Conservation (phyloP, 768 basidiomycete genomes). For the Lactifluus echinatus region DNA sequence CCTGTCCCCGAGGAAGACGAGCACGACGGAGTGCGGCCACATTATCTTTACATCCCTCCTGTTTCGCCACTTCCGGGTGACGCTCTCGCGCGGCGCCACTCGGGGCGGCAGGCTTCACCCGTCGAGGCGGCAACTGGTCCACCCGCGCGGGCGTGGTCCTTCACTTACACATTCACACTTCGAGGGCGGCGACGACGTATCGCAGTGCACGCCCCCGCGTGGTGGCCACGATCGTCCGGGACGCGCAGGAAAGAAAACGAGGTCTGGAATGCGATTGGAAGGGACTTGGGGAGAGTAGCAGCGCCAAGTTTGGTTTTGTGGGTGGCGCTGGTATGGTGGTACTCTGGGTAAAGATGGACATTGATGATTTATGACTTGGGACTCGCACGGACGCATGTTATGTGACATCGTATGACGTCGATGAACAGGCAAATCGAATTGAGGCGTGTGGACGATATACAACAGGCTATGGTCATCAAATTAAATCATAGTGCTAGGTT, state of each 20-base stretch:
- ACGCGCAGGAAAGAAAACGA: not conserved
- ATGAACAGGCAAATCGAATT: too few species aligned
- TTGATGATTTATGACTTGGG: not conserved
- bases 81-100: conserved; percentile 2
- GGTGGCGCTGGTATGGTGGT: conserved; percentile 11
- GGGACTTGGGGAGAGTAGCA: conserved; percentile 10
- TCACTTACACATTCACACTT: conserved; percentile 49
- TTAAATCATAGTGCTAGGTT: not conserved
- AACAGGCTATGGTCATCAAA: too few species aligned
- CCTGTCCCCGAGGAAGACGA: conserved; percentile 18
- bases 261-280: conserved; percentile 6
- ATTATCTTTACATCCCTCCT: conserved; percentile 14
- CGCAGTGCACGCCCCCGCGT: conserved; percentile 34
- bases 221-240: conserved; percentile 5
- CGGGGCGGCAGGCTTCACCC: not conserved
- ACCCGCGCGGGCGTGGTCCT: conserved; percentile 21
- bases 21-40: conserved; percentile 18
- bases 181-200: conserved; percentile 48
- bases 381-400: not conserved
- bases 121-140: not conserved
- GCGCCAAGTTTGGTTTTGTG: conserved; percentile 6
- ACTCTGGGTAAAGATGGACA: not conserved
- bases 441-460: too few species aligned
- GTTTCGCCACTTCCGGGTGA: conserved; percentile 6
- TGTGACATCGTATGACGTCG: not conserved